Conservation (phyloP, 2,329 filamentous ascomycete genomes). For the Torrubiella hemipterigena region DNA sequence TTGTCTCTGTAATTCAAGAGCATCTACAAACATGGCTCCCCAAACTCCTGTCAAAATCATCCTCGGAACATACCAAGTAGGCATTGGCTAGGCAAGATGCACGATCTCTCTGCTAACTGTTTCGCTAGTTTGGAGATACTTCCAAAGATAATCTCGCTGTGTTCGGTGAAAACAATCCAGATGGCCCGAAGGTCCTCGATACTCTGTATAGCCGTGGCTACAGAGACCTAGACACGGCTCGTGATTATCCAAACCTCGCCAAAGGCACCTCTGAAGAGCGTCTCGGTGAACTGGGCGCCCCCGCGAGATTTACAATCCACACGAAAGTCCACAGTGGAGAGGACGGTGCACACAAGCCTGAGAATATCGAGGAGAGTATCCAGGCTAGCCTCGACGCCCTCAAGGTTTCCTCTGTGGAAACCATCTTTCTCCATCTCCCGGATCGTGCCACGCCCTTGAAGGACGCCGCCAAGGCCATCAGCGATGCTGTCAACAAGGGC, state of each 20-base stretch:
- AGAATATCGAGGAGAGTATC: constrained; percentile 16
- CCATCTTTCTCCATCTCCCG: constrained; percentile 31
- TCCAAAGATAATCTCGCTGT: constrained; percentile 5
- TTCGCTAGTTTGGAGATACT: constrained; percentile 8
- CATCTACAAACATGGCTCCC: background rate
- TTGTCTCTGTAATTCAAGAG: no score
- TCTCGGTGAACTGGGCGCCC: constrained; percentile 15
- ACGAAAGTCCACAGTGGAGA: constrained; percentile 18
- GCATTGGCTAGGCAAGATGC: background rate
- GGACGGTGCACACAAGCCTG: constrained; percentile 16
- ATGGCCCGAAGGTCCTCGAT: constrained; percentile 14
- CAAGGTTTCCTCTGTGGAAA: constrained; percentile 14
- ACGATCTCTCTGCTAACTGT: background rate
- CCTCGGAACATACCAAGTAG: background rate
- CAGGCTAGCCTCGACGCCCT: constrained; percentile 18
- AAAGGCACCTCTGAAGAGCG: constrained; percentile 16
- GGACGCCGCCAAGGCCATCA: constrained; percentile 26
- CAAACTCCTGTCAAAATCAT: background rate
- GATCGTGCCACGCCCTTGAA: constrained; percentile 29
- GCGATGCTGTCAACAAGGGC: constrained; percentile 25
- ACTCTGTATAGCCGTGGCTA: constrained; percentile 15
- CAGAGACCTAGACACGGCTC: constrained; percentile 17
- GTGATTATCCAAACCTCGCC: constrained; percentile 17
- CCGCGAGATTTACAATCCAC: constrained; percentile 18
- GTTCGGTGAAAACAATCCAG: background rate